Evolutionary conservation across 2,329 filamentous ascomycete species (phyloP).

Genomic region (Fusarium subtropicale): DNA sequence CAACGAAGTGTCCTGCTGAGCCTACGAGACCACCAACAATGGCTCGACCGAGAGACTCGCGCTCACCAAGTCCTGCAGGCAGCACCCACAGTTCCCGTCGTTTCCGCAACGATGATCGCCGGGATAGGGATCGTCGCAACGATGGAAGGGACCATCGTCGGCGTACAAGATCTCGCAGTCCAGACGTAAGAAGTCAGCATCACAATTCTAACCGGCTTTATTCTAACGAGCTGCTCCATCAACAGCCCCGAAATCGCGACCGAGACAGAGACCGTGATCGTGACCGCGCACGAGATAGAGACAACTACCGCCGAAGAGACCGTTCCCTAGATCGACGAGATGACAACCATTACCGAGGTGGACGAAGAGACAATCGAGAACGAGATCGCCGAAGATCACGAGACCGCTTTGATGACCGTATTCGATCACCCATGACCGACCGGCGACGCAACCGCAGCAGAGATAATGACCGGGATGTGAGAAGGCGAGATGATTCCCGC

Average conservation of each 20-base stretch:
- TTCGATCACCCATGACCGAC: conserved; percentile 64
- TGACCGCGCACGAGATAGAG: conserved; percentile 64
- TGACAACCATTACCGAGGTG: conserved; percentile 72
- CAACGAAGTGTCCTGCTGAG: conserved; percentile 56
- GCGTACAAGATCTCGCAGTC: conserved; percentile 71
- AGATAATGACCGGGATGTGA: conserved; percentile 72
- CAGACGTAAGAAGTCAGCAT: conserved; percentile 64
- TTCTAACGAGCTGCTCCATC: conserved; percentile 54
- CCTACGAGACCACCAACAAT: conserved; percentile 59
- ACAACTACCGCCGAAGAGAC: conserved; percentile 73
- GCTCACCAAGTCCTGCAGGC: conserved; percentile 96
- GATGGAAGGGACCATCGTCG: conserved; percentile 64
- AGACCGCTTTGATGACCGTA: conserved; percentile 68
- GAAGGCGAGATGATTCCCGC: conserved; percentile 79
- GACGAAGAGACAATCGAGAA: conserved; percentile 65
- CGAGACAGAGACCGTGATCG: conserved; percentile 67
- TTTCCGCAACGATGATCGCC: conserved; percentile 71
- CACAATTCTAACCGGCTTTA: conserved; percentile 39
- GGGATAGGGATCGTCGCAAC: conserved; percentile 63
- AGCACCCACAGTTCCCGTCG: conserved; percentile 81
- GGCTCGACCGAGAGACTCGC: conserved; percentile 74
- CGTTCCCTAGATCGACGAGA: conserved; percentile 76
- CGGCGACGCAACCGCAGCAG: conserved; percentile 71
- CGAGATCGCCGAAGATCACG: conserved; percentile 74
- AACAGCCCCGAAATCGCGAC: conserved; percentile 70